These are phyloP conservation scores for Lipomyces yamadae DNA, from an alignment of 805 yeast genomes.

Conservation along the genomic window DNA sequence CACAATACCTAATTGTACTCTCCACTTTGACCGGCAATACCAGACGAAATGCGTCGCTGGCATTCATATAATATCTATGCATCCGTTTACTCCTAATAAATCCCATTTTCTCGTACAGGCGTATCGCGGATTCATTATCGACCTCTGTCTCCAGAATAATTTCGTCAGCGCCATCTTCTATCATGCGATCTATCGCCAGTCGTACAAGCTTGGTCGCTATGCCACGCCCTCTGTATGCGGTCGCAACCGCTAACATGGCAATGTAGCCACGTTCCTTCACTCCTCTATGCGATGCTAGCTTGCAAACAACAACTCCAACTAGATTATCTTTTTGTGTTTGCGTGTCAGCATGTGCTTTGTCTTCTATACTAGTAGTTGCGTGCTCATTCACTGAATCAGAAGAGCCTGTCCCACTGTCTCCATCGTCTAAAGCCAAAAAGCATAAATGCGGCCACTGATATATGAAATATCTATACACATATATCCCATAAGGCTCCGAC, in stretches of 20 bases:
- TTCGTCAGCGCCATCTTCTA: constrained; percentile 74
- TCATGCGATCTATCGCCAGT: constrained; percentile 67
- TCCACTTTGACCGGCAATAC: constrained; percentile 77
- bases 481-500: constrained; percentile 92
- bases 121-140: constrained; percentile 70
- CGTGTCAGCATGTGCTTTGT: constrained; percentile 46
- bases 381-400: too few species aligned
- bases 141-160: constrained; percentile 86
- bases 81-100: constrained; percentile 75
- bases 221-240: constrained; percentile 72
- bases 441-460: constrained; percentile 91
- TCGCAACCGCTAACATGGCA: constrained; percentile 91
- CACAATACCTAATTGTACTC: constrained; percentile 55
- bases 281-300: constrained; percentile 74
- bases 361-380: constrained; percentile 18
- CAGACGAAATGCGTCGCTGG: constrained; percentile 89
- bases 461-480: constrained; percentile 87
- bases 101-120: constrained; percentile 74
- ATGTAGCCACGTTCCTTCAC: constrained; percentile 85
- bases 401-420: too few species aligned
- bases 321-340: constrained; percentile 39
- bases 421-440: constrained; percentile 50
- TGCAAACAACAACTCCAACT: constrained; percentile 79
- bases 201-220: constrained; percentile 77
- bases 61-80: constrained; percentile 84